These are phyloP conservation scores for Botrytis squamosa DNA, from an alignment of 2,329 filamentous ascomycete species.

Conservation along the genomic window DNA sequence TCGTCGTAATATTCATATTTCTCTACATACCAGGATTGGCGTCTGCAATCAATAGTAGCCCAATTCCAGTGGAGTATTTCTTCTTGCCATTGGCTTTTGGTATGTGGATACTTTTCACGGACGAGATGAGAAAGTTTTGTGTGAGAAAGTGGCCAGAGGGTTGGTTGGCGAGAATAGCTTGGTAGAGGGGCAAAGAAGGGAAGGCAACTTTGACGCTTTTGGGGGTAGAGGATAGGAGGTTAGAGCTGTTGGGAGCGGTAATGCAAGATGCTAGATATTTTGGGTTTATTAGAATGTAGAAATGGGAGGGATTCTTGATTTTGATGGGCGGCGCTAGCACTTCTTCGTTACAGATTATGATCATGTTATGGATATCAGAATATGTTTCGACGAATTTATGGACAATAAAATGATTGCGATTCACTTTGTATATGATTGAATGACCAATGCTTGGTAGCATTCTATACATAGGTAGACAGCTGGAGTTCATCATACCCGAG, in stretches of 20 bases:
- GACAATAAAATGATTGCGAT: background rate
- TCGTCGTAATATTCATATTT: constrained; percentile 67
- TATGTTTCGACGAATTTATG: background rate
- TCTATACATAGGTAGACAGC: too few relatives aligned
- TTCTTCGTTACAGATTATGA: background rate
- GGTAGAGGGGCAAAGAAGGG: constrained; percentile 45
- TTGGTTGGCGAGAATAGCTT: constrained; percentile 58
- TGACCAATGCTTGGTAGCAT: background rate
- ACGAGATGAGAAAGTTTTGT: constrained; percentile 63
- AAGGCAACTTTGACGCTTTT: background rate
- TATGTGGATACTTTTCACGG: constrained; percentile 57
- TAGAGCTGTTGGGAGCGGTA: background rate
- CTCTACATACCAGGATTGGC: constrained; percentile 66
- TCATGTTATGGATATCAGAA: background rate
- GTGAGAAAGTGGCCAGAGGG: constrained; percentile 59
- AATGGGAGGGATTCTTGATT: background rate
- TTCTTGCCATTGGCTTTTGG: constrained; percentile 74
- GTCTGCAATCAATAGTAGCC: constrained; percentile 55
- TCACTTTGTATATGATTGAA: background rate
- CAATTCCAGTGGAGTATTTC: constrained; percentile 69
- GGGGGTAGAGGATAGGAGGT: background rate
- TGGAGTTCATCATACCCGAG: background rate
- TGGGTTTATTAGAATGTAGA: background rate
- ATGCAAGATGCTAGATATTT: background rate
- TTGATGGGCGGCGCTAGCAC: background rate